Base-by-base conservation (phyloP, 371 early-diverging fungal species). In the Vairimorpha ceranae region DNA sequence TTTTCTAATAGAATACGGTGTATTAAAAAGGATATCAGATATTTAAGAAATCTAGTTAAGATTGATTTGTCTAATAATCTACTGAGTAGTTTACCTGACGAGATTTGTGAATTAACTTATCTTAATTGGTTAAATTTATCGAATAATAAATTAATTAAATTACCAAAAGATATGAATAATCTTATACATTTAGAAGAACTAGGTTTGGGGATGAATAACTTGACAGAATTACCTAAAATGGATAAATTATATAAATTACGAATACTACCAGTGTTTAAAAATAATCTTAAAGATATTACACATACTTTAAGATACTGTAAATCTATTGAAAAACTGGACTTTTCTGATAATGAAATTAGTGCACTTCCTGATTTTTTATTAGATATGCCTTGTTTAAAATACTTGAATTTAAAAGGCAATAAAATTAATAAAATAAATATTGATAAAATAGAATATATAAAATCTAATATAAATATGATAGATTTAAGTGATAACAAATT, bases 111-210 rank as follows among this genome's bases (percentile, higher is more conserved):
- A 4, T 71, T 88, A 8, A 79, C 63, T 12, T 78, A 82, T 17
- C 59, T 89, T 7, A 87, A 86, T 56, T 89, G 89, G 89, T 86
- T 89, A 19, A 89, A 89, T 67, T 72, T 89, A 6, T 87, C 87
- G 45, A 89, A 88, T 75, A 89, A 89, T 80, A 80, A 78, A 19
- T 70, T 89, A 15, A 76, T 67, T 7, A 60, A 77, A 1, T 58
- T 89, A 0, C 89, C 89, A 0, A 69, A 75, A 6, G 75, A 84
- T 10, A 80, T 89, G 63, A 82, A 83, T 1, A 76, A 85, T 25
- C 77, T 89, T 63, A 78, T 71, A 6, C 81, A 80, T 15, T 78
- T 89, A 0, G 87, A 88, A 51, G 89, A 89, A 71, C 78, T 89
- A 38, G 89, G 89, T 0, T 75, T 89, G 27, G 90, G 88, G 2